A percentile compares a stretch with the other conserved stretches of the same genome.
phyloP scores from a whole-genome alignment of 2,329 filamentous ascomycete genomes.

The Celoporthe dispersa region DNA sequence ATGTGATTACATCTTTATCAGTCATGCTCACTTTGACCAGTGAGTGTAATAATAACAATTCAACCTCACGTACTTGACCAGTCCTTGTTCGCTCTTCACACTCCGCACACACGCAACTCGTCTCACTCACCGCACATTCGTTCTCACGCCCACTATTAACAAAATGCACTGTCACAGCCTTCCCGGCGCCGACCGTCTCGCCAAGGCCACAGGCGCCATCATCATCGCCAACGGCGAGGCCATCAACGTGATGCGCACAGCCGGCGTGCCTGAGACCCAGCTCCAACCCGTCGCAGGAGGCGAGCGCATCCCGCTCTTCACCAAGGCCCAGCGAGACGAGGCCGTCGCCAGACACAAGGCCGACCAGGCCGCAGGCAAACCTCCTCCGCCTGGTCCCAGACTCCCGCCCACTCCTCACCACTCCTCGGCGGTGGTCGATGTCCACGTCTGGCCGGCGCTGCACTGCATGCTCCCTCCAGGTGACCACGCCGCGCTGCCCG shows the following conservation, averaged over 20 bases:
- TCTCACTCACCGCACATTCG: background rate
- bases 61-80: background rate
- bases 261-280: conserved; percentile 34
- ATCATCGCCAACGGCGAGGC: conserved; percentile 35
- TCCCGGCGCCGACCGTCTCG: conserved; percentile 35
- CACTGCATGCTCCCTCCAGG: conserved; percentile 34
- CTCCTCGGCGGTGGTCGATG: conserved; percentile 25
- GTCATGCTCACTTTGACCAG: conserved; percentile 36
- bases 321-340: conserved; percentile 17
- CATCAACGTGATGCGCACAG: conserved; percentile 32
- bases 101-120: background rate
- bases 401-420: conserved; percentile 14
- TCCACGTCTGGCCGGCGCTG: conserved; percentile 34
- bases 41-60: conserved; percentile 10
- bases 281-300: conserved; percentile 33
- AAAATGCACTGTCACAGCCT: conserved; percentile 24
- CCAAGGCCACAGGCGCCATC: conserved; percentile 33
- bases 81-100: background rate
- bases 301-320: conserved; percentile 35
- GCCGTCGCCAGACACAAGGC: conserved; percentile 1
- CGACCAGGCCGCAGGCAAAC: conserved; percentile 1
- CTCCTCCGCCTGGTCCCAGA: conserved; percentile 8
- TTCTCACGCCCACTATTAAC: background rate
- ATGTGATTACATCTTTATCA: conserved; percentile 36
- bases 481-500: conserved; percentile 24